Evolutionary conservation across 108 stramenopile species (phyloP), one percentile per base, ranked within the genome.

Genomic region (Mediolabrus comicus): DNA sequence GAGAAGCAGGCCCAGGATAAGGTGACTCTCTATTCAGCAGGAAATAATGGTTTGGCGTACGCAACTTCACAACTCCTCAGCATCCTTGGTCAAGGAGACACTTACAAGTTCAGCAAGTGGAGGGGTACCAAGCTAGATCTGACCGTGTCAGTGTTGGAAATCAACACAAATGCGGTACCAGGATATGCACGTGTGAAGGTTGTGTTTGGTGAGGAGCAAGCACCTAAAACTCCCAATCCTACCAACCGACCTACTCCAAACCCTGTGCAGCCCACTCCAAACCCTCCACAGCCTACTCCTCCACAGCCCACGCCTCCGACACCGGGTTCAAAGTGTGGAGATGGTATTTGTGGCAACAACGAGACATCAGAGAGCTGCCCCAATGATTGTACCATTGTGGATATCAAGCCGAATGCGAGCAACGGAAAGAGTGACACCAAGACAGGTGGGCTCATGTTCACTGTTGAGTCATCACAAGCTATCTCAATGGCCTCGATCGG

Each of bases 141-240:
- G 32, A 72, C 29, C 0, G 33, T 72, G 3, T 57, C 19, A 16
- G 71, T 67, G 2, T 31, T 67, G 25, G 55, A 35, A 22, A 72
- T 72, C 19, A 72, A 72, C 33, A 29, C 14, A 24, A 11, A n/a
- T 55, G 65, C 43, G 31, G 30, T 31, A 27, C 71, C 71, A 33
- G 71, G 65, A 30, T 72, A 72, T 55, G 71, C 71, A 25, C 30
- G 43, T 39, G 34, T 72, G n/a, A 53, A 35, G 38, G 34, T 71
- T 25, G 24, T 46, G 14, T 61, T 61, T 54, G 69, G 69, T 9
- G 46, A 49, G 8, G 46, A 49, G 22, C 46, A 17, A 7, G 22
- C 46, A 24, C 7, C 5, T n/a, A 1, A 4, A n/a, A 17, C 46
- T 22, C 7, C 22, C 19, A 49, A 22, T 49, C 46, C 2, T 49